Evolutionary conservation across 371 early-diverging fungal species (phyloP).

Genomic region (Mortierella sp.): DNA sequence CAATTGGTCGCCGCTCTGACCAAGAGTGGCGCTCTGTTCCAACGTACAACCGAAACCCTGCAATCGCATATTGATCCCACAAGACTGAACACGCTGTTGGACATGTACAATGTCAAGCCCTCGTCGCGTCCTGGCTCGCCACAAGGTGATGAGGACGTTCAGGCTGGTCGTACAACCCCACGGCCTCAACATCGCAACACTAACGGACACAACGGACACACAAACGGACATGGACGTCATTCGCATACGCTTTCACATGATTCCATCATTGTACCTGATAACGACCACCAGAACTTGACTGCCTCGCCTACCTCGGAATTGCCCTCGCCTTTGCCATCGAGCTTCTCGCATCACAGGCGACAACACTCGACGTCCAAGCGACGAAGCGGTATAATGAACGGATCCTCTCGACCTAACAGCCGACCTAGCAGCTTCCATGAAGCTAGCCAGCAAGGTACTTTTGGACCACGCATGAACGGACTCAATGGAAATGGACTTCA

Average conservation of each 20-base stretch:
- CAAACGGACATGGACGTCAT: background rate
- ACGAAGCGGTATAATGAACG: slow-evolving; percentile 26
- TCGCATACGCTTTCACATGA: background rate
- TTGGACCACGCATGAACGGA: too few relatives aligned
- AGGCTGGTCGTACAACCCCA: slow-evolving; percentile 4
- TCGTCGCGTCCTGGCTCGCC: slow-evolving; percentile 41
- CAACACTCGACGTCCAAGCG: slow-evolving; percentile 30
- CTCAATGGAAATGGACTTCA: too few relatives aligned
- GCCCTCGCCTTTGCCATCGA: slow-evolving; percentile 27
- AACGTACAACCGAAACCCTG: slow-evolving; percentile 47
- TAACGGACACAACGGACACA: too few relatives aligned
- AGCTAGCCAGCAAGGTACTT: slow-evolving; percentile 6
- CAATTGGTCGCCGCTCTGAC: slow-evolving; percentile 42
- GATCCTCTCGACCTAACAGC: slow-evolving; percentile 27
- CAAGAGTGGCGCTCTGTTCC: slow-evolving; percentile 48
- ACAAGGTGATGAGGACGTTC: slow-evolving; percentile 12
- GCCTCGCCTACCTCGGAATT: slow-evolving; percentile 32
- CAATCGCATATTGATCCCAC: slow-evolving; percentile 53
- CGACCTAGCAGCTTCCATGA: slow-evolving; percentile 42
- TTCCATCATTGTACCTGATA: slow-evolving; percentile 9
- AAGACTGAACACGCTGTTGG: slow-evolving; percentile 43
- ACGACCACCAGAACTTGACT: slow-evolving; percentile 19
- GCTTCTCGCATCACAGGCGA: slow-evolving; percentile 29
- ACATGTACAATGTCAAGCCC: slow-evolving; percentile 51
- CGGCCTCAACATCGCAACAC: slow-evolving; percentile 6